A percentile compares a stretch with the other conserved stretches of the same genome.
phyloP scores from a whole-genome alignment of 1,284 basidiomycete genomes.

The Naganishia sp. region DNA sequence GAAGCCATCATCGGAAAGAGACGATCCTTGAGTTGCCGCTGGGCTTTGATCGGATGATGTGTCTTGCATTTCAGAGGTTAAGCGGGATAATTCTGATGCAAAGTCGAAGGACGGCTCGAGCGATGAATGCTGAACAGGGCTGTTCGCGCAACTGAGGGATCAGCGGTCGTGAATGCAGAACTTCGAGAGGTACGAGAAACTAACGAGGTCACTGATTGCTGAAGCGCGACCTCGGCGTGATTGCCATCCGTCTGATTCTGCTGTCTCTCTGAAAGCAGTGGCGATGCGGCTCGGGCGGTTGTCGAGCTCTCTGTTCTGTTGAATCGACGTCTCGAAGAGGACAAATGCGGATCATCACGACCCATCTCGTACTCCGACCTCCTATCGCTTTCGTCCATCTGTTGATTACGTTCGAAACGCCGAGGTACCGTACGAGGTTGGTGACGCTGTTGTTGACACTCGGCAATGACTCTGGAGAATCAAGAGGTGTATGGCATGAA shows the following conservation, averaged over 20 bases:
- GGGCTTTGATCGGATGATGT: not conserved
- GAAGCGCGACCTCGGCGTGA: too few species aligned
- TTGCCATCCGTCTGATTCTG: not conserved
- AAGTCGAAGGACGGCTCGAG: constrained; percentile 5
- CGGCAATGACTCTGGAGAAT: not conserved
- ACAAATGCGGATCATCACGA: not conserved
- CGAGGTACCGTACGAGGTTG: not conserved
- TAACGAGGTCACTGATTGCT: not conserved
- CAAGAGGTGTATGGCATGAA: constrained; percentile 2
- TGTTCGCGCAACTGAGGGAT: too few species aligned
- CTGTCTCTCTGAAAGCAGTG: too few species aligned
- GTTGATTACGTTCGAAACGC: not conserved
- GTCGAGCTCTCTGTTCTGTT: too few species aligned
- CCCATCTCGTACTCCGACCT: not conserved
- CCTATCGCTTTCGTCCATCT: constrained; percentile 1
- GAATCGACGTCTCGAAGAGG: too few species aligned
- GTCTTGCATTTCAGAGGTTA: not conserved
- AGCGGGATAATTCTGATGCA: not conserved
- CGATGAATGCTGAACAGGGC: too few species aligned
- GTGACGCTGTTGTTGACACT: constrained; percentile 2
- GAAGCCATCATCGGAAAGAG: not conserved
- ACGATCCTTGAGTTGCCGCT: not conserved
- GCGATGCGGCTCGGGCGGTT: too few species aligned
- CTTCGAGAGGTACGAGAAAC: too few species aligned
- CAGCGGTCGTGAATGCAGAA: too few species aligned